Percentiles rank a stretch among this genome's conserved stretches.
phyloP scores from a whole-genome alignment of 257 asterid genomes.

The Linderniella brevidens region DNA sequence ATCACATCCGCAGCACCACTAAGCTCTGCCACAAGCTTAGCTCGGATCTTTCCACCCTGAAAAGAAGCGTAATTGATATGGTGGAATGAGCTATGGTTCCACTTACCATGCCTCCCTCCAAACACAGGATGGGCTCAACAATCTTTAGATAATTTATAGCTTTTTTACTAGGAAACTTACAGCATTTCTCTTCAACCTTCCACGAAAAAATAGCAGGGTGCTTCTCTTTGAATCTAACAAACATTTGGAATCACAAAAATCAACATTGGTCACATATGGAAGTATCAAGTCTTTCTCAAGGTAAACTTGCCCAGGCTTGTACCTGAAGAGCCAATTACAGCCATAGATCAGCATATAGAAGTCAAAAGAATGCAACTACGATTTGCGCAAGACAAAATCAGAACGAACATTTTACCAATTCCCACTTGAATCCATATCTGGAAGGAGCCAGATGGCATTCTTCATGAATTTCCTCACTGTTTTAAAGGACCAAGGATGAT shows the following conservation, averaged over 20 bases:
- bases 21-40: conserved; percentile 70
- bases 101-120: conserved; percentile 1
- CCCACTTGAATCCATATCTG: conserved; percentile 99
- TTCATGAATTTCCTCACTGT: conserved; percentile 81
- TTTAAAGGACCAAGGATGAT: conserved; percentile 99
- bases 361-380: neutral
- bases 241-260: conserved; percentile 74
- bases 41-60: conserved; percentile 97
- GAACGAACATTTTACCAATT: conserved; percentile 45
- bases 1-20: conserved; percentile 51
- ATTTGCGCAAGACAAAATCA: neutral
- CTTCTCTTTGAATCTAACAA: conserved; percentile 58
- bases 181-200: conserved; percentile 95
- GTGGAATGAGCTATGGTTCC: neutral
- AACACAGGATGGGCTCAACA: neutral
- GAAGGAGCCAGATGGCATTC: conserved; percentile 93
- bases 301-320: conserved; percentile 97
- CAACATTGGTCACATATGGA: conserved; percentile 86
- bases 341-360: neutral
- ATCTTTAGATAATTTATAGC: conserved; percentile 8
- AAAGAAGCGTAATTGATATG: conserved; percentile 14
- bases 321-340: conserved; percentile 36
- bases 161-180: conserved; percentile 24
- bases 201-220: conserved; percentile 72
- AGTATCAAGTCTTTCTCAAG: conserved; percentile 95